Percentiles rank a stretch among this genome's conserved stretches.
Conservation (phyloP, 306 rosid genomes). For the Cucumis melo region DNA sequence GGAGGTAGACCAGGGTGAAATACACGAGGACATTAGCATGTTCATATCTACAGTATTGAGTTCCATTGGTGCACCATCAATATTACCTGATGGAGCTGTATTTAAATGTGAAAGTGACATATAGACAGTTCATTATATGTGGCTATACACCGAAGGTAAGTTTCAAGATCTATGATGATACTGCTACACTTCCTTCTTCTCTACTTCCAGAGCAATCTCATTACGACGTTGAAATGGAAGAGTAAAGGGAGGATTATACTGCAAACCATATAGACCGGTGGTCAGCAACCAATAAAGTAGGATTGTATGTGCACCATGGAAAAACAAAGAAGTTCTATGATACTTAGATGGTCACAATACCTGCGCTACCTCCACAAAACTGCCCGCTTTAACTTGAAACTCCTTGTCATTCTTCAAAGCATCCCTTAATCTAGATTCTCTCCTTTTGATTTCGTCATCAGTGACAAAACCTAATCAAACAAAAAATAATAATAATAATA, state of each 20-base stretch:
- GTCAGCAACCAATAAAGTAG: constrained; percentile 12
- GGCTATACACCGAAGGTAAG: neutral
- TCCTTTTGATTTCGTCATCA: constrained; percentile 50
- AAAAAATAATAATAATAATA: neutral
- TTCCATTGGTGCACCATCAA: neutral
- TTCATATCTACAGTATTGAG: neutral
- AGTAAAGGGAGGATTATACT: constrained; percentile 93
- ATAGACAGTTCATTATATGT: neutral
- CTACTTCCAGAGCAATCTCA: constrained; percentile 84
- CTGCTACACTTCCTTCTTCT: constrained; percentile 37
- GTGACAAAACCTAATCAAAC: constrained; percentile 48
- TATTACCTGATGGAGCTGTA: neutral
- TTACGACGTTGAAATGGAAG: constrained; percentile 98
- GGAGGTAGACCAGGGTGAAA: neutral
- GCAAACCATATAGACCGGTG: constrained; percentile 21
- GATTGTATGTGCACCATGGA: neutral
- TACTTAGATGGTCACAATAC: constrained; percentile 20
- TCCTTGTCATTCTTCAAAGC: constrained; percentile 42
- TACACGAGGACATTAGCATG: neutral
- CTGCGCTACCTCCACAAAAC: constrained; percentile 69
- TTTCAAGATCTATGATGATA: neutral
- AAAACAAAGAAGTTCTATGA: neutral
- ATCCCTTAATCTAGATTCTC: constrained; percentile 46
- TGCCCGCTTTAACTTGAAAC: constrained; percentile 49
- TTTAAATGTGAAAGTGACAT: neutral